Evolutionary conservation across 345 rosid species (phyloP).

Genomic region (Cardamine resedifolia): DNA sequence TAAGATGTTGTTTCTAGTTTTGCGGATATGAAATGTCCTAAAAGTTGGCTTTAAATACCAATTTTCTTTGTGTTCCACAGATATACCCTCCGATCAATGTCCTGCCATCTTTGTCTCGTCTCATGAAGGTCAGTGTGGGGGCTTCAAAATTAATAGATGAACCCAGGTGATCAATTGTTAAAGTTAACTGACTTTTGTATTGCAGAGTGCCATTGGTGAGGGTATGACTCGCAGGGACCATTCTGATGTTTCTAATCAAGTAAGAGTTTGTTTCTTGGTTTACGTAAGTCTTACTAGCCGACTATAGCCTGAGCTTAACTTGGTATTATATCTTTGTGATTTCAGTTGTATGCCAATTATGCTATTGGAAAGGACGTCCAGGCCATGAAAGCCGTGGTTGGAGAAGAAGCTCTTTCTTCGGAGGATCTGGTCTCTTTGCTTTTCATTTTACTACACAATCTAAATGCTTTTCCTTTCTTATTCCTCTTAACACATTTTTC

Average conservation of each 20-base stretch:
- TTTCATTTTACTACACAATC: constrained; percentile 14
- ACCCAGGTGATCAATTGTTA: neutral
- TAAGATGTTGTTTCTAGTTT: constrained; percentile 11
- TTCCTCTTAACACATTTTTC: neutral
- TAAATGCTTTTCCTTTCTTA: neutral
- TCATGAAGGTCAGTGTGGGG: constrained; percentile 74
- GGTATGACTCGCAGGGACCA: constrained; percentile 95
- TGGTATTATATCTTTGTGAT: constrained; percentile 2
- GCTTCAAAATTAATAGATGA: neutral
- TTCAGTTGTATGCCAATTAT: constrained; percentile 90
- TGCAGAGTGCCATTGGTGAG: constrained; percentile 96
- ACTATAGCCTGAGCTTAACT: constrained; percentile 11
- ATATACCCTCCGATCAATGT: constrained; percentile 95
- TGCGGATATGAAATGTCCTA: neutral
- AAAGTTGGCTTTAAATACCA: neutral
- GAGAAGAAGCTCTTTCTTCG: constrained; percentile 98
- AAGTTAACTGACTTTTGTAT: neutral
- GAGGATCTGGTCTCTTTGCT: constrained; percentile 76
- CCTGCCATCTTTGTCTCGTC: constrained; percentile 85
- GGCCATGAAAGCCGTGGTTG: constrained; percentile 99
- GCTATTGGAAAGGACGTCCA: constrained; percentile 97
- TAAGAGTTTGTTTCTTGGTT: constrained; percentile 30
- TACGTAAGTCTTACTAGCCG: neutral
- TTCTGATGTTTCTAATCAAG: constrained; percentile 95
- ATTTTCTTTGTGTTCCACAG: constrained; percentile 45